Percentiles rank a stretch among this genome's conserved stretches.
These are phyloP conservation scores for Xylariaceae sp. DNA, from an alignment of 2,329 filamentous ascomycete species.

Conservation along the genomic window DNA sequence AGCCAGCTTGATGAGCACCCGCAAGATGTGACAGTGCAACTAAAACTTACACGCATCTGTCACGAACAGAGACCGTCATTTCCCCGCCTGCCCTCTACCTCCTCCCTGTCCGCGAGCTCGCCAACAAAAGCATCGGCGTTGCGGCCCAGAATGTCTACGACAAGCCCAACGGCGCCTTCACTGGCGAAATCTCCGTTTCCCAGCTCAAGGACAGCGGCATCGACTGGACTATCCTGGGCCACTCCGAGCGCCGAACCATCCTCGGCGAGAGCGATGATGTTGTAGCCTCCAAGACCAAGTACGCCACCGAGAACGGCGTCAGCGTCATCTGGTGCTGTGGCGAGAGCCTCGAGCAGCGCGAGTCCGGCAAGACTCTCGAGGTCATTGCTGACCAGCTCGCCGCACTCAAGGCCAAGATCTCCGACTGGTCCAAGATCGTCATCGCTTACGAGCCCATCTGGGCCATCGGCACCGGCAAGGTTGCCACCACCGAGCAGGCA, in stretches of 20 bases:
- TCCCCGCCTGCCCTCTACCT: constrained; percentile 90
- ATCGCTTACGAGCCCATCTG: constrained; percentile 99
- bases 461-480: constrained; percentile 91
- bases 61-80: constrained; percentile 78
- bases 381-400: constrained; percentile 82
- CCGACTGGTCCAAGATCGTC: constrained; percentile 91
- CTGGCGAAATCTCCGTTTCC: constrained; percentile 88
- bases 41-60: constrained; percentile 12
- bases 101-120: constrained; percentile 74
- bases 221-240: constrained; percentile 86
- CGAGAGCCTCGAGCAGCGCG: constrained; percentile 90
- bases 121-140: constrained; percentile 74
- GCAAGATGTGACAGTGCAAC: not conserved
- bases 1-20: not conserved
- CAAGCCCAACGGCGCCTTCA: constrained; percentile 95
- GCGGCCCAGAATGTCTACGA: constrained; percentile 97
- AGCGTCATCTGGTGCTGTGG: constrained; percentile 96
- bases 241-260: constrained; percentile 91
- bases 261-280: constrained; percentile 81
- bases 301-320: constrained; percentile 79
- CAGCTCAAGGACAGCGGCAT: constrained; percentile 89
- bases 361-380: constrained; percentile 78
- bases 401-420: constrained; percentile 71
- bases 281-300: constrained; percentile 91
- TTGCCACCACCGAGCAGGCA: constrained; percentile 82